Percentiles rank a stretch among this genome's conserved stretches.
Evolutionary conservation across 2,329 filamentous ascomycete species (phyloP).

Genomic region (Corynespora cassiicola): DNA sequence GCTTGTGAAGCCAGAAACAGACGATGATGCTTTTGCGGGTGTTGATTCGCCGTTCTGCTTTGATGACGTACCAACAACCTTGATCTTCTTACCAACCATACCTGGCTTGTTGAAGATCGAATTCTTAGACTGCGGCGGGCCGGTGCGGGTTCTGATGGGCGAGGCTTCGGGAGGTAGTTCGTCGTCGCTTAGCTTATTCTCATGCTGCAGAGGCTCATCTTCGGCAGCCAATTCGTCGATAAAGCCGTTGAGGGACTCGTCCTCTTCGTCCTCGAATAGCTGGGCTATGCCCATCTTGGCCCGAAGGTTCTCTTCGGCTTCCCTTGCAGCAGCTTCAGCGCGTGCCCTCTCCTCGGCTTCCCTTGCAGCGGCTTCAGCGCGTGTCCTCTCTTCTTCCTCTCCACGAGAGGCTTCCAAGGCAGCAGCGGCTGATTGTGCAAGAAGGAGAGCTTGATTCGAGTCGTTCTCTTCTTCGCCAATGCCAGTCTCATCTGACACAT

Average conservation of each 20-base stretch:
- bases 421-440: conserved; percentile 18
- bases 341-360: conserved; percentile 29
- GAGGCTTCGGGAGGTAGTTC: conserved; percentile 1
- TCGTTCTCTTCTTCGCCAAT: conserved; percentile 37
- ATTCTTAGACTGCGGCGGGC: conserved; percentile 26
- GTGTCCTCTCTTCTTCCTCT: conserved; percentile 28
- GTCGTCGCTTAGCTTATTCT: conserved; percentile 6
- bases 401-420: conserved; percentile 29
- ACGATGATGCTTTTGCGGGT: conserved; percentile 13
- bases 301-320: conserved; percentile 41
- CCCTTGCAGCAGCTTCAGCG: conserved; percentile 28
- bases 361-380: conserved; percentile 27
- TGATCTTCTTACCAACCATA: conserved; percentile 44
- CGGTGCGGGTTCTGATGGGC: conserved; percentile 11
- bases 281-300: conserved; percentile 42
- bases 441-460: too few species aligned
- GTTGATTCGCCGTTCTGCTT: conserved; percentile 25
- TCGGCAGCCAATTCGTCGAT: conserved; percentile 30
- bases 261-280: conserved; percentile 33
- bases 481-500: conserved; percentile 34
- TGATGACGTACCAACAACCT: conserved; percentile 33
- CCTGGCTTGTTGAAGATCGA: conserved; percentile 35
- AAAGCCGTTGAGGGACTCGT: conserved; percentile 32
- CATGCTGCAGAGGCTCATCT: conserved; percentile 20
- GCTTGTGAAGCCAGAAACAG: conserved; percentile 23